phyloP scores from a whole-genome alignment of 768 basidiomycete species.

The Boletus sensibilis region DNA sequence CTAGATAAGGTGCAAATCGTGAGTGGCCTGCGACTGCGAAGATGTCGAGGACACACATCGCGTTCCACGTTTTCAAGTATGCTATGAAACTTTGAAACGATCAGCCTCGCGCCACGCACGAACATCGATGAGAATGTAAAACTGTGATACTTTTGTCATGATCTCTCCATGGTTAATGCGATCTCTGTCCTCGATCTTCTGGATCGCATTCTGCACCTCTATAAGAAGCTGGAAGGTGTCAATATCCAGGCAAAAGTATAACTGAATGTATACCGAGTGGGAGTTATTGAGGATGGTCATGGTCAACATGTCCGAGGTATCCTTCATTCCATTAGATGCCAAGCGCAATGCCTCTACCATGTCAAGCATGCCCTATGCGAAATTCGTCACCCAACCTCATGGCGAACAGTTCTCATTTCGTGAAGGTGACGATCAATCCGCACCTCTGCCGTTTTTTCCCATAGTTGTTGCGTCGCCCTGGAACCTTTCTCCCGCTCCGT shows the following conservation, averaged over 20 bases:
- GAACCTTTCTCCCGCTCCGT: conserved; percentile 42
- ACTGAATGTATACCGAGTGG: conserved; percentile 19
- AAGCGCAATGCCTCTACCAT: conserved; percentile 19
- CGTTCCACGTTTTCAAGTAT: conserved; percentile 25
- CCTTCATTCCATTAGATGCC: conserved; percentile 19
- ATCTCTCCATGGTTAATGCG: conserved; percentile 19
- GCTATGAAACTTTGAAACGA: conserved; percentile 21
- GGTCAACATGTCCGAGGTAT: conserved; percentile 22
- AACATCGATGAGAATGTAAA: neutral
- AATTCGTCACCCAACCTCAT: neutral
- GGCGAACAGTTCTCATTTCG: neutral
- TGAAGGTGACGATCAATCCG: conserved; percentile 5
- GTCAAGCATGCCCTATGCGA: conserved; percentile 31
- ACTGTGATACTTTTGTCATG: conserved; percentile 22
- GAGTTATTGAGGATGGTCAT: conserved; percentile 14
- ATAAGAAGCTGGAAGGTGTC: conserved; percentile 22
- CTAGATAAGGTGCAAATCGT: conserved; percentile 13
- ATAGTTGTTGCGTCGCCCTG: conserved; percentile 28
- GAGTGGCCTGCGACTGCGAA: neutral
- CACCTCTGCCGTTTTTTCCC: conserved; percentile 31
- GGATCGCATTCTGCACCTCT: conserved; percentile 21
- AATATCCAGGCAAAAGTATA: neutral
- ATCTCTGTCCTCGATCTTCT: conserved; percentile 22
- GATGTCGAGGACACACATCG: conserved; percentile 19
- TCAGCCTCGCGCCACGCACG: conserved; percentile 13